Evolutionary conservation across 2,329 filamentous ascomycete genomes (phyloP).

Genomic region (Zasmidium cellare): DNA sequence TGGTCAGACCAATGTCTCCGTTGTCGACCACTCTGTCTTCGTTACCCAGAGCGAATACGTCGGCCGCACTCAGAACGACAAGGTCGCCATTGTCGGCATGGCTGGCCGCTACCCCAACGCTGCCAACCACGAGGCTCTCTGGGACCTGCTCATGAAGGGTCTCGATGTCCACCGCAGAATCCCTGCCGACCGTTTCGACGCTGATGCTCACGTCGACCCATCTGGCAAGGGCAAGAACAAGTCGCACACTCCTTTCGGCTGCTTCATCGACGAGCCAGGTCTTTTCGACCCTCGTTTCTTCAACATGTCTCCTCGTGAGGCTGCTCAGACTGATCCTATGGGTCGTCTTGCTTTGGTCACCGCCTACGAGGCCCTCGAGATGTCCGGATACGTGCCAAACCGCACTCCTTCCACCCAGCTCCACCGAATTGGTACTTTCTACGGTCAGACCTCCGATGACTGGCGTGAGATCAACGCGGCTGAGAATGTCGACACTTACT

Average conservation of each 20-base stretch:
- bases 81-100: constrained; percentile 84
- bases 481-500: constrained; percentile 71
- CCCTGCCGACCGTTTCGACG: constrained; percentile 72
- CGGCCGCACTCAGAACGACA: constrained; percentile 58
- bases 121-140: constrained; percentile 68
- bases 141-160: constrained; percentile 73
- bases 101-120: constrained; percentile 75
- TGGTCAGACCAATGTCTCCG: constrained; percentile 44
- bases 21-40: constrained; percentile 50
- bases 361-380: constrained; percentile 79
- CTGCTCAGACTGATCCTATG: constrained; percentile 78
- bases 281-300: constrained; percentile 82
- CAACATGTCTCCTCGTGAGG: constrained; percentile 82
- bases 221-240: constrained; percentile 74
- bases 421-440: constrained; percentile 69
- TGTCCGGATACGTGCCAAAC: constrained; percentile 75
- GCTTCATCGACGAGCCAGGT: constrained; percentile 73
- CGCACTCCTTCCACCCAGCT: constrained; percentile 66
- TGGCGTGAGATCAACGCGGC: constrained; percentile 74
- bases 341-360: constrained; percentile 74
- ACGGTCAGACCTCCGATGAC: constrained; percentile 74
- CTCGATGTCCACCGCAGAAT: constrained; percentile 70
- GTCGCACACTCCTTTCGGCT: constrained; percentile 73
- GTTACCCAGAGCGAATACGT: constrained; percentile 30
- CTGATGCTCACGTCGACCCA: constrained; percentile 68